Conservation (phyloP, 1,284 basidiomycete genomes). For the Cryptococcus sp. region DNA sequence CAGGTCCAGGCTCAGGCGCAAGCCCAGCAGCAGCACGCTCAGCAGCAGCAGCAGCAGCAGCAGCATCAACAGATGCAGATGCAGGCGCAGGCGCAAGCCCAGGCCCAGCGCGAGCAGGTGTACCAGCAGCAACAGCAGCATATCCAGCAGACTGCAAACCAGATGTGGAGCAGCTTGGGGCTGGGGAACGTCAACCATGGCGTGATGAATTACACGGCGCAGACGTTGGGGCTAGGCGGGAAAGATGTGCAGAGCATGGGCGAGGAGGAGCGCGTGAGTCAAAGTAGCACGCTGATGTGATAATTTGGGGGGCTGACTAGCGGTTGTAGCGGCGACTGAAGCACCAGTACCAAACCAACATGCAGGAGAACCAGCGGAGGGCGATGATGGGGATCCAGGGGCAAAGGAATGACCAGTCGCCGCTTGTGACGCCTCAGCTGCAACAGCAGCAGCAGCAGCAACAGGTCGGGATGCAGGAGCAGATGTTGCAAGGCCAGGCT, state of each 20-base stretch:
- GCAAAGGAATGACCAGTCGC: constrained; percentile 7
- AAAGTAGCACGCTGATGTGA: neutral
- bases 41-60: constrained; percentile 19
- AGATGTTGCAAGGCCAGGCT: constrained; percentile 9
- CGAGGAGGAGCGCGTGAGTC: constrained; percentile 38
- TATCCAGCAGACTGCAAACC: constrained; percentile 23
- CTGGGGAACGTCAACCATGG: constrained; percentile 31
- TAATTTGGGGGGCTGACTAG: neutral
- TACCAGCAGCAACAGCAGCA: constrained; percentile 29
- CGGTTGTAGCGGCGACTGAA: constrained; percentile 26
- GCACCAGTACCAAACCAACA: constrained; percentile 24
- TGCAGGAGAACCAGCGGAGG: constrained; percentile 28
- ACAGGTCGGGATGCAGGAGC: constrained; percentile 1
- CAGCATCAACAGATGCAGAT: constrained; percentile 11
- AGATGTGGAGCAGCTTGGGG: constrained; percentile 31
- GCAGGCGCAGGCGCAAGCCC: constrained; percentile 15
- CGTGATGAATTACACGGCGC: constrained; percentile 34
- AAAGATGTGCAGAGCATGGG: constrained; percentile 30
- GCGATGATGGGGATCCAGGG: constrained; percentile 26
- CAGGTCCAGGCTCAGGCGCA: constrained; percentile 21
- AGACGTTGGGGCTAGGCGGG: constrained; percentile 29
- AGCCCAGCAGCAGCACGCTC: constrained; percentile 19
- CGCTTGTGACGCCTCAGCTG: neutral
- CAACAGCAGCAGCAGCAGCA: constrained; percentile 14
- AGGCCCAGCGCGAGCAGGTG: constrained; percentile 24